Percentiles rank a stretch among this genome's conserved stretches.
Conservation (phyloP, 768 basidiomycete genomes). For the Dioszegia hungarica region DNA sequence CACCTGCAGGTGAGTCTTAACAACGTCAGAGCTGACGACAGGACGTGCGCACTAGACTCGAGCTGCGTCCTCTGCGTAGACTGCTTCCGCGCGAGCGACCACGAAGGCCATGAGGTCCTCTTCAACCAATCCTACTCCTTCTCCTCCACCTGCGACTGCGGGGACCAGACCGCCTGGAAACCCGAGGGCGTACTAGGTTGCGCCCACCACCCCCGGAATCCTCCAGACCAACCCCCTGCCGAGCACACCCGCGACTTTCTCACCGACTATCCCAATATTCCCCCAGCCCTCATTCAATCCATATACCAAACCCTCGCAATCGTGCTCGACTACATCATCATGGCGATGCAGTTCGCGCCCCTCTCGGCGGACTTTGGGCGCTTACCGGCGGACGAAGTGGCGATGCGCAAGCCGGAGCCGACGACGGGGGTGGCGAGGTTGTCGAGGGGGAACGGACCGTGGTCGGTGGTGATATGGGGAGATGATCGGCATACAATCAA, state of each 20-base stretch:
- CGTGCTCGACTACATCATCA: conserved; percentile 75
- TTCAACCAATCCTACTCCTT: conserved; percentile 85
- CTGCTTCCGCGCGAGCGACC: conserved; percentile 86
- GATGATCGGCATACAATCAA: conserved; percentile 94
- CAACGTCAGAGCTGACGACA: conserved; percentile 43
- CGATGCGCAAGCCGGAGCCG: conserved; percentile 14
- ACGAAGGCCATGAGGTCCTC: conserved; percentile 80
- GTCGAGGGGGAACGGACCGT: conserved; percentile 23
- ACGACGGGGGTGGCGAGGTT: conserved; percentile 16
- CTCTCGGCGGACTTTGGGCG: conserved; percentile 54
- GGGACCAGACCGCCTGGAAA: conserved; percentile 84
- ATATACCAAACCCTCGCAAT: conserved; percentile 70
- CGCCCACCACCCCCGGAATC: conserved; percentile 64
- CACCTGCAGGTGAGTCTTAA: conserved; percentile 41
- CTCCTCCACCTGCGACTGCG: conserved; percentile 85
- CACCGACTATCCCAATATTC: conserved; percentile 54
- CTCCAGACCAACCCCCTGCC: neutral
- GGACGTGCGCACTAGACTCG: conserved; percentile 85
- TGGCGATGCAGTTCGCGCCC: conserved; percentile 74
- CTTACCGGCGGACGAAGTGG: conserved; percentile 52
- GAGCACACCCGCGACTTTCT: neutral
- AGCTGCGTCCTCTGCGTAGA: conserved; percentile 82
- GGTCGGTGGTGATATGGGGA: conserved; percentile 74
- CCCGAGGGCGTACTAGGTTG: conserved; percentile 55
- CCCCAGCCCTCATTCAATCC: conserved; percentile 56